Evolutionary conservation across 768 basidiomycete genomes (phyloP), one percentile per base, ranked within the genome.

Genomic region (Leccinum disarticulatum): DNA sequence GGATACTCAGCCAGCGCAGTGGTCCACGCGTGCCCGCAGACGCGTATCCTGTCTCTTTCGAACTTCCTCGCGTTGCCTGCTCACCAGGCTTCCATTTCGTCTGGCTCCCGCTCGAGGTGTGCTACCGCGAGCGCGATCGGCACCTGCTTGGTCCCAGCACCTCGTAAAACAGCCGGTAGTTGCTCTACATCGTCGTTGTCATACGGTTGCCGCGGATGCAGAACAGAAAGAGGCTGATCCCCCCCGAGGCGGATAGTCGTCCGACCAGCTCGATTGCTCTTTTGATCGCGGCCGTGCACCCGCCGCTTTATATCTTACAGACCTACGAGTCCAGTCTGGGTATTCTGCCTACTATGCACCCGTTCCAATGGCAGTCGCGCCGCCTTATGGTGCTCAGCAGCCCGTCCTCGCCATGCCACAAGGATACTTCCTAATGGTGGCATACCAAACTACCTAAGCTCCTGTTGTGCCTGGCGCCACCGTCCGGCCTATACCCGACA

Each of bases 1-100:
- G 22, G 22, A 22, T 22, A 22, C 53, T 58, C 62, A 9, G 64
- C 57, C 50, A 69, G 30, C 27, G 65, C 62, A 25, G 70, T 70
- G 53, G 74, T 66, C 27, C 73, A 76, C n/a, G 64, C 73, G n/a
- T 74, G 71, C 0, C 60, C 68, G 11, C 46, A 52, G 46, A 67
- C 64, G 3, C 51, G 22, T 50, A 75, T 66, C 22, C 68, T 62
- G 1, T 52, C 57, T 4, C 36, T 14, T 51, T 62, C 57, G 31
- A 74, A 65, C 22, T 30, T 64, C 41, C 35, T 59, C 52, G 19
- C n/a, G 36, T 74, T 73, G 43, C 68, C 61, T 3, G 31, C 27
- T 73, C 73, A 74, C 73, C 74, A 74, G 6, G 53, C 57, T n/a
- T 74, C 71, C 73, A 75, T 74, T 17, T 38, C 3, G 47, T 52